Percentiles rank a stretch among this genome's conserved stretches.
Evolutionary conservation across 225 moss, liverwort and hornwort species (phyloP).

Genomic region (Antitrichia curtipendula): DNA sequence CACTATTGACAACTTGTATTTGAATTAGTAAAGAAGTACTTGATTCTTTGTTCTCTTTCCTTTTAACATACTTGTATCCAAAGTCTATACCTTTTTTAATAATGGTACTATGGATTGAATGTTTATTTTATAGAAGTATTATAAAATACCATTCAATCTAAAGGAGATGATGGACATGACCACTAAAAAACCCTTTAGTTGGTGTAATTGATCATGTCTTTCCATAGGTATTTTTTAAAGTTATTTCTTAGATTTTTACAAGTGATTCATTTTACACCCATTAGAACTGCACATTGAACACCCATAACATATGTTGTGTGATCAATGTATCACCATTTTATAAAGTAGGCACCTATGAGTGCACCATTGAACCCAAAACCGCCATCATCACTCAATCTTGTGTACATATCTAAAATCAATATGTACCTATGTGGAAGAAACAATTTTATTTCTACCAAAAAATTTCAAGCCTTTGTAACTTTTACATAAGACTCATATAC

Average conservation of each 20-base stretch:
- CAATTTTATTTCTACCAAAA: neutral
- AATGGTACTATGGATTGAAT: neutral
- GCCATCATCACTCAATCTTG: fast-evolving
- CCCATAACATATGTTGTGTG: fast-evolving
- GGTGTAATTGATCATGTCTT: neutral
- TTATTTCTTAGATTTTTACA: neutral
- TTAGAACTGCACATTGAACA: fast-evolving
- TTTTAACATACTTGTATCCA: neutral
- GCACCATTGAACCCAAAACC: fast-evolving
- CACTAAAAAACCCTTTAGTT: neutral
- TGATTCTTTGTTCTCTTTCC: neutral
- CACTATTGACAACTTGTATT: fast-evolving
- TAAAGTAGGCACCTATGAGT: fast-evolving
- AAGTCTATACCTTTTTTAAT: neutral
- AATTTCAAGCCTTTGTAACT: neutral
- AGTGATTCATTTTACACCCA: neutral
- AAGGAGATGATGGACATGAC: fast-evolving
- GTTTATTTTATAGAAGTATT: neutral
- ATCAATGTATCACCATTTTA: neutral
- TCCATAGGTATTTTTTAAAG: fast-evolving
- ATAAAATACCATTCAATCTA: neutral
- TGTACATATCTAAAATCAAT: neutral
- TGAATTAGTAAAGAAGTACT: neutral
- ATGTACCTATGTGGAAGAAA: neutral
- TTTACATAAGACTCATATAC: too few species aligned